These are phyloP conservation scores for Teratosphaeria zuluensis DNA, from an alignment of 2,329 filamentous ascomycete genomes.

Conservation along the genomic window DNA sequence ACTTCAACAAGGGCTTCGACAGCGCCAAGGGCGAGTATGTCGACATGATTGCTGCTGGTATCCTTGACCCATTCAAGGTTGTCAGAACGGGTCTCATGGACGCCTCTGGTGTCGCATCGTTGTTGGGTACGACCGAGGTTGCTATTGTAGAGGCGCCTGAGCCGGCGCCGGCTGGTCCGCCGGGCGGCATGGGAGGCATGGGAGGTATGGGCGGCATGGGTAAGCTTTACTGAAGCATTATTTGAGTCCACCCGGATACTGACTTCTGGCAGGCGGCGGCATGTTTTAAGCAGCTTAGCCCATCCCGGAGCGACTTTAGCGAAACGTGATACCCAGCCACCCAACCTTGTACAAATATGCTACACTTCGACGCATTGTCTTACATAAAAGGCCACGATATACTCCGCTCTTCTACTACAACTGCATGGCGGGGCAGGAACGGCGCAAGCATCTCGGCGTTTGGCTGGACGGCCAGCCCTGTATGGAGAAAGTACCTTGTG, in stretches of 20 bases:
- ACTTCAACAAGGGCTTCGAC: constrained; percentile 99
- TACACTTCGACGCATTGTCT: constrained; percentile 3
- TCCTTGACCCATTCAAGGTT: constrained; percentile 98
- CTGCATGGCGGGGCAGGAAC: constrained; percentile 5
- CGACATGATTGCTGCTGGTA: constrained; percentile 95
- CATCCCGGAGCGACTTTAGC: neutral
- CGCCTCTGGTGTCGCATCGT: constrained; percentile 88
- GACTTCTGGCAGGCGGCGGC: neutral
- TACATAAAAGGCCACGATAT: constrained; percentile 1
- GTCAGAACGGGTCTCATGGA: constrained; percentile 93
- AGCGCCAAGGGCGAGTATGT: constrained; percentile 95
- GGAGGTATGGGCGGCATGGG: constrained; percentile 43
- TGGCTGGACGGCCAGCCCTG: neutral
- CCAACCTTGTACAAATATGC: constrained; percentile 1
- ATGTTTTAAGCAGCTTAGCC: neutral
- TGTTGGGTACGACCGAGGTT: constrained; percentile 95
- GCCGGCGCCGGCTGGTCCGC: constrained; percentile 34
- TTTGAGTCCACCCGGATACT: neutral
- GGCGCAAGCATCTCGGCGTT: neutral
- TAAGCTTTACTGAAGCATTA: neutral
- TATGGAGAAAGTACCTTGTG: neutral
- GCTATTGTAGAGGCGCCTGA: constrained; percentile 93
- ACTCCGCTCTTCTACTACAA: constrained; percentile 4
- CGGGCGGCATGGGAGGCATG: constrained; percentile 51
- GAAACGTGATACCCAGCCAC: constrained; percentile 1